Base-by-base conservation (phyloP, 2,329 filamentous ascomycete species). In the Camillea tinctor region DNA sequence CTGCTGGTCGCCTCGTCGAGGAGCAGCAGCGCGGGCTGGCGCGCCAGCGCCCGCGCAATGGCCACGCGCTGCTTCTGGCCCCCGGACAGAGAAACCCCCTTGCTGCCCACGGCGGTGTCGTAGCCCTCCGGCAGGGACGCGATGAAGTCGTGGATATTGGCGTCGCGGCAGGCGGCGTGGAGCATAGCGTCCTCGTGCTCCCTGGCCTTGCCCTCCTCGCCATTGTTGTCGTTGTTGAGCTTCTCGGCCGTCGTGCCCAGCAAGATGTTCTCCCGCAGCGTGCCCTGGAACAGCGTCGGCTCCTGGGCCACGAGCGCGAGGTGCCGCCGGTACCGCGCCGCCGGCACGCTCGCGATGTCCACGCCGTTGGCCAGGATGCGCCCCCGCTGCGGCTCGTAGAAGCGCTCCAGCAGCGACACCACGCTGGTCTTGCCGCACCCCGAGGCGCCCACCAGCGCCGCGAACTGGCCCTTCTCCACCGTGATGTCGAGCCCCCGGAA, bases 291-390 rank as follows among this genome's bases (percentile, higher is more conserved):
- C 0, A 93, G 80, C 0, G 87, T 88, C 8, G 90, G 83, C 71
- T 93, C 90, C 73, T 93, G 90, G 3, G 88, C 86, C 0, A 93
- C 90, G 0, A 93, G 81, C 1, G 88, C 88, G 13, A 93, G 79
- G 40, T 84, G 76, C 58, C 81, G 80, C 49, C 90, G 84, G 71
- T 92, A 92, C 19, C 81, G 75, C 61, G 80, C 80, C 0, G 89
- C 79, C 58, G 88, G 84, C 56, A 92, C 71, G 1, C 79, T 71
- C 1, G 77, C 72, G 50, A 93, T 85, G 66, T 88, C 81, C 55
- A 79, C 77, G 4, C 81, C 85, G 70, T 91, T 87, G 70, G 86
- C 84, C 0, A 87, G 77, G 57, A 95, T 87, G 4, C 78, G 76
- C 5, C 92, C 92, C 11, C 80, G 77, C 17, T 83, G 78, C 0